phyloP scores from a whole-genome alignment of 352 stramenopile genomes.

The Peronosclerospora sorghi region DNA sequence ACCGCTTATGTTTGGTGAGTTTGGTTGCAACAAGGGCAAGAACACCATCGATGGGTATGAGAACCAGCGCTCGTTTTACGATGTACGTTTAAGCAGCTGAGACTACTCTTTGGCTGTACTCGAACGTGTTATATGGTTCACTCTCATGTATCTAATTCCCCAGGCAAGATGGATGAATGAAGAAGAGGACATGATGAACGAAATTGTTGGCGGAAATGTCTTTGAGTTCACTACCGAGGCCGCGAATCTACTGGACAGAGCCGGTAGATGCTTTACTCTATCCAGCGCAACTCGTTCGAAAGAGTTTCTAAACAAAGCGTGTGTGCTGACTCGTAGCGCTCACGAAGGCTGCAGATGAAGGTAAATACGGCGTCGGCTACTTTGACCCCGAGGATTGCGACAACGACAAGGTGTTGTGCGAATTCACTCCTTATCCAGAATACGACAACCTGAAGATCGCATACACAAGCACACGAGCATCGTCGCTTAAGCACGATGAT shows the following conservation, averaged over 20 bases:
- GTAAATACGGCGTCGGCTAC: conserved; percentile 55
- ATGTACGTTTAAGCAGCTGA: conserved; percentile 14
- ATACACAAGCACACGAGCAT: conserved; percentile 39
- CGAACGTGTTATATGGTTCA: too few relatives aligned
- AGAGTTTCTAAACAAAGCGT: too few relatives aligned
- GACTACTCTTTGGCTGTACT: background rate
- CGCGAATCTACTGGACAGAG: background rate
- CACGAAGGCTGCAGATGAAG: conserved; percentile 31
- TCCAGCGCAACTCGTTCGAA: too few relatives aligned
- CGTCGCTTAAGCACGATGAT: conserved; percentile 26
- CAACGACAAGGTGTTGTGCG: conserved; percentile 32
- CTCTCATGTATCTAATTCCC: too few relatives aligned
- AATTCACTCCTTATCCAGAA: conserved; percentile 38
- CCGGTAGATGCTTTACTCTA: background rate
- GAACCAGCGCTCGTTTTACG: conserved; percentile 53
- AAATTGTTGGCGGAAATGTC: conserved; percentile 61
- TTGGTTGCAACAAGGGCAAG: conserved; percentile 52
- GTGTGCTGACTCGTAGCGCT: background rate
- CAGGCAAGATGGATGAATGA: conserved; percentile 69
- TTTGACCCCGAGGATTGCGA: conserved; percentile 52
- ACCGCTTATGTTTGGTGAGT: conserved; percentile 70
- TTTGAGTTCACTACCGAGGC: conserved; percentile 68
- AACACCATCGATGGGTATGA: conserved; percentile 67
- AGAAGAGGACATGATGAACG: conserved; percentile 44
- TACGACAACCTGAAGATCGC: conserved; percentile 40